A percentile compares a stretch with the other conserved stretches of the same genome.
Conservation (phyloP, 306 rosid species). For the Delonix regia region DNA sequence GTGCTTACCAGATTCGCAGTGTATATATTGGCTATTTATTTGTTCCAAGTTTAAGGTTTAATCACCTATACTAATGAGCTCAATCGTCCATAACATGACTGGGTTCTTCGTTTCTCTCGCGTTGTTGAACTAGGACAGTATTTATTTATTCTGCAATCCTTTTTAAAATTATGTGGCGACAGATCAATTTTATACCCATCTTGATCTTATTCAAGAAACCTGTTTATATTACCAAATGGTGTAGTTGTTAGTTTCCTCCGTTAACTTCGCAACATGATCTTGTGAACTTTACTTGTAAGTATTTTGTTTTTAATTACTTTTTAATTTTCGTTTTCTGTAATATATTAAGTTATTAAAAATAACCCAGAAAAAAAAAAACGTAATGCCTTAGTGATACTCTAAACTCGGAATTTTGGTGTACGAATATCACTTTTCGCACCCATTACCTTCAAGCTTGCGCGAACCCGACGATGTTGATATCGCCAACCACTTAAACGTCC, state of each 20-base stretch:
- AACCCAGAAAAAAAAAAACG: background rate
- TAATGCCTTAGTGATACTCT: background rate
- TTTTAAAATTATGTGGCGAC: conserved; percentile 15
- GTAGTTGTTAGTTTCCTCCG: too few species aligned
- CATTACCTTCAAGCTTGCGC: conserved; percentile 36
- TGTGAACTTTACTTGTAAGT: background rate
- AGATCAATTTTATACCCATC: conserved; percentile 31
- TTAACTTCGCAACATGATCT: background rate
- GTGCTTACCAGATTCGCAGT: conserved; percentile 27
- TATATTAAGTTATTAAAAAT: background rate
- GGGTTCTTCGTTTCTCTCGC: background rate
- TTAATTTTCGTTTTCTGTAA: too few species aligned
- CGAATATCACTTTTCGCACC: background rate
- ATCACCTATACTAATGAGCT: background rate
- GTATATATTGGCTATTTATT: conserved; percentile 52
- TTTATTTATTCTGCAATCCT: background rate
- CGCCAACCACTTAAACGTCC: background rate
- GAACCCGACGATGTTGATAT: conserved; percentile 30
- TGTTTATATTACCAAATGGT: background rate
- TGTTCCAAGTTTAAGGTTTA: conserved; percentile 22
- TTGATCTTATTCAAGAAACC: background rate
- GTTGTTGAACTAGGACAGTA: background rate
- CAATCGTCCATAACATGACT: background rate
- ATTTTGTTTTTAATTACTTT: background rate
- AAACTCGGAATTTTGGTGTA: background rate